A percentile compares a stretch with the other conserved stretches of the same genome.
These are phyloP conservation scores for Aspergillus sp. DNA, from an alignment of 2,329 filamentous ascomycete species.

Conservation along the genomic window DNA sequence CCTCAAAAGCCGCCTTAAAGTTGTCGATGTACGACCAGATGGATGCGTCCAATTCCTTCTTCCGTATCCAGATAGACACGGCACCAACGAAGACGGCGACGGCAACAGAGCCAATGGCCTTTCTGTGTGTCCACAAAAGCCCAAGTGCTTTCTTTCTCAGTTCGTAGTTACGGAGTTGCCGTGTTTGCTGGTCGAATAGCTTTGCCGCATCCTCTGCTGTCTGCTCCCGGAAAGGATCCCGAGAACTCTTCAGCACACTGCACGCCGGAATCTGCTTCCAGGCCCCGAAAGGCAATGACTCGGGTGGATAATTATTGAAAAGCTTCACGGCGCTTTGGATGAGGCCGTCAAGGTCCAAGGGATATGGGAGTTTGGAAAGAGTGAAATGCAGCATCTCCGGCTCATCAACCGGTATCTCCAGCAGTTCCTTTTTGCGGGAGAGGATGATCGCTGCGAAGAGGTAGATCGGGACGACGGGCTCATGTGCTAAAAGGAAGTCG, in stretches of 20 bases:
- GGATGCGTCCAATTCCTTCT: slow-evolving; percentile 29
- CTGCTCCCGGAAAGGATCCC: slow-evolving; percentile 49
- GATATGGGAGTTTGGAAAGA: slow-evolving; percentile 76
- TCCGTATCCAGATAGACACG: slow-evolving; percentile 61
- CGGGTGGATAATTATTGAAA: slow-evolving; percentile 62
- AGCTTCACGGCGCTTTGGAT: slow-evolving; percentile 61
- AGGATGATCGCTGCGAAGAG: slow-evolving; percentile 85
- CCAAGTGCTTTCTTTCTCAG: slow-evolving; percentile 45
- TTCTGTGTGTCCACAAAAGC: slow-evolving; percentile 58
- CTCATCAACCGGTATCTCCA: slow-evolving; percentile 74
- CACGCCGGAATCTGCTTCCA: slow-evolving; percentile 67
- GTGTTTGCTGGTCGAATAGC: slow-evolving; percentile 64
- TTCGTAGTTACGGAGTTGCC: slow-evolving; percentile 64
- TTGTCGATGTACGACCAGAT: slow-evolving; percentile 28
- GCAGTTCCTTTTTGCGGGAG: slow-evolving; percentile 71
- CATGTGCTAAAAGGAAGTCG: slow-evolving; percentile 79
- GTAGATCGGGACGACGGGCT: slow-evolving; percentile 85
- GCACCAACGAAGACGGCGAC: slow-evolving; percentile 61
- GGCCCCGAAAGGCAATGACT: slow-evolving; percentile 53
- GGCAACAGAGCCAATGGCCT: slow-evolving; percentile 55
- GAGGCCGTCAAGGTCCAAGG: slow-evolving; percentile 71
- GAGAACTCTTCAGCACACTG: slow-evolving; percentile 81
- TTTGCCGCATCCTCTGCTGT: slow-evolving; percentile 58
- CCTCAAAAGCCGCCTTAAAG: slow-evolving; percentile 18
- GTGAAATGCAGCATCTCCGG: slow-evolving; percentile 88